Evolutionary conservation across 805 yeast species (phyloP), one percentile per base, ranked within the genome.

Genomic region (Yamadazyma scolyti): DNA sequence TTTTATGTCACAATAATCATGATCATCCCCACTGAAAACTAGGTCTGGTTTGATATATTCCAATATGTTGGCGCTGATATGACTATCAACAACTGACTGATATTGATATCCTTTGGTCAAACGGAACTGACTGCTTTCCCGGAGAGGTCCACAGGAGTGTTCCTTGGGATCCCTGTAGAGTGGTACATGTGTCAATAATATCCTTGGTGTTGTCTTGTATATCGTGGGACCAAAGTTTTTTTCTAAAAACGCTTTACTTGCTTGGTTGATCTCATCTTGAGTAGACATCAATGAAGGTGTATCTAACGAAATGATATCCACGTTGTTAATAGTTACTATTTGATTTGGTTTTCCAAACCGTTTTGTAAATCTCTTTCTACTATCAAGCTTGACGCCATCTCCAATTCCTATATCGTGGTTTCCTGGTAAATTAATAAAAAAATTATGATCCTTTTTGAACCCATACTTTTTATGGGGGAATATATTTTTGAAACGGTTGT

Each of bases 371-470:
- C 71, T 46, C 2, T 41, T 39, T 19, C 63, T 40, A 23, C 57
- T 47, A 18, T 42, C 37, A 16, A 72, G 61, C 13, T 76, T 68
- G 9, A 93, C 77, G 5, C 43, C 37, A 44, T 82, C 77, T 7
- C 90, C 96, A 58, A 82, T 87, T 0, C 99, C 99, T 38, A 94
- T 85, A 54, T 93, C 99, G 55, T 93, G 99, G 50, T 93, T 93
- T 2, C 98, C 99, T 0, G 96, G 95, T 1, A 62, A 42, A 34
- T 61, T 58, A 10, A 50, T 44, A 37, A 56, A 57, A 47, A 50
- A 50, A 36, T 50, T 58, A 19, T 40, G 34, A 18, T 52, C 56
- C 11, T 52, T 37, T 15, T 33, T 37, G 21, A 34, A 39, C 9
- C 40, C 32, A 25, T 39, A 47, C 9, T 25, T 30, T n/a, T 36